A percentile compares a stretch with the other conserved stretches of the same genome.
phyloP scores from a whole-genome alignment of 139 green algal genomes.

The Chlorella sp. region DNA sequence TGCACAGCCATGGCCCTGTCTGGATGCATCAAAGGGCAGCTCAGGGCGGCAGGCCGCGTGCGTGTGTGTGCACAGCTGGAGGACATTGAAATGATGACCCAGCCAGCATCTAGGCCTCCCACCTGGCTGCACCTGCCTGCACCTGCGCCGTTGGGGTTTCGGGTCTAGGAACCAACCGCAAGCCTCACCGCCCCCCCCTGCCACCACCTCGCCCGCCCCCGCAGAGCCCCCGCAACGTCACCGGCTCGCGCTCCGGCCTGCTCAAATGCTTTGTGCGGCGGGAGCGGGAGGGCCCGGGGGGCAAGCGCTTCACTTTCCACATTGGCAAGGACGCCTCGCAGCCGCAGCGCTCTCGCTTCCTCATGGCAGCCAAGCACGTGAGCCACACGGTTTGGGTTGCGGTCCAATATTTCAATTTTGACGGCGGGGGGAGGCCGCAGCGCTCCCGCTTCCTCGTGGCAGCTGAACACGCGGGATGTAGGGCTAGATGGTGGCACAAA shows the following conservation, averaged over 20 bases:
- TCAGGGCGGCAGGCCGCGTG: too few relatives aligned
- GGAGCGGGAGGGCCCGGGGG: slow-evolving; percentile 23
- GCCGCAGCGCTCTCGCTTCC: slow-evolving; percentile 36
- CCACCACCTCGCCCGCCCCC: neutral
- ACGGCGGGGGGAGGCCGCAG: neutral
- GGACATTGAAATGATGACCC: too few relatives aligned
- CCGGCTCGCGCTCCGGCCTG: slow-evolving; percentile 33
- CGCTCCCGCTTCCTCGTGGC: neutral
- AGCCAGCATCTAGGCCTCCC: neutral
- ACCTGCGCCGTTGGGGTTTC: neutral
- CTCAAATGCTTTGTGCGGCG: slow-evolving; percentile 55
- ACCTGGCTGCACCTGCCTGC: neutral
- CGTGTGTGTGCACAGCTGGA: too few relatives aligned
- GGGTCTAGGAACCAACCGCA: neutral
- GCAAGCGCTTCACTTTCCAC: slow-evolving; percentile 36
- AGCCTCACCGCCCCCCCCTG: neutral
- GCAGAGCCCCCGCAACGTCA: slow-evolving; percentile 30
- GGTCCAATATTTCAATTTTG: neutral
- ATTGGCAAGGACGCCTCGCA: slow-evolving; percentile 26
- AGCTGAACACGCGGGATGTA: neutral
- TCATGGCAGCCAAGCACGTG: slow-evolving; percentile 34
- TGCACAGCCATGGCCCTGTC: too few relatives aligned
- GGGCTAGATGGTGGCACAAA: neutral
- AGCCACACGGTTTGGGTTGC: neutral
- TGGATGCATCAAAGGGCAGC: too few relatives aligned